Evolutionary conservation across 805 yeast genomes (phyloP), one percentile per base, ranked within the genome.

Genomic region (Hemisphaericaspora nanyangensis): DNA sequence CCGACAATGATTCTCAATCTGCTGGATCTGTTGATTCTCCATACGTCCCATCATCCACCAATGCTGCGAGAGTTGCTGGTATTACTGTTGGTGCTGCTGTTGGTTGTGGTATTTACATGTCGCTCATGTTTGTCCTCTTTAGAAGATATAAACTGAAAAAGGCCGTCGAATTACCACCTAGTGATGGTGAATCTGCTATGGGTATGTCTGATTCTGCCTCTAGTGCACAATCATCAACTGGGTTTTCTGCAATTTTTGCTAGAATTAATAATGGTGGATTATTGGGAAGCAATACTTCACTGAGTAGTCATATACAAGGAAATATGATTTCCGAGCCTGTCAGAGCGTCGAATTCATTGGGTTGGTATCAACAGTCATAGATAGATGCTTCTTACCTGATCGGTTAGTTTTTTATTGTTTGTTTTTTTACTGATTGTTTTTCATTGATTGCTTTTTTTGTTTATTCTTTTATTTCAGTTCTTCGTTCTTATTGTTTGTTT

Each of bases 51-150:
- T 28, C 44, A 4, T 38, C 51, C 5, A 39, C 48, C 18, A 50
- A 57, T 39, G 60, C 61, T 39, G 68, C 64, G 33, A 72, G 72
- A 45, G 72, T 86, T 17, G 82, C 85, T 18, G 96, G 95, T 27
- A 76, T 89, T 38, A 81, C 91, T 11, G 72, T 87, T 29, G 96
- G 97, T 34, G 80, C 95, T 6, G 80, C 86, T 22, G 79, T 77
- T 11, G 97, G 96, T 39, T 82, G 86, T 33, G 65, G 76, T 6
- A 64, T 77, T 7, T 85, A 85, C 56, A 75, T 85, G 53, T 68
- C 77, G 0, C 62, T 77, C 16, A 73, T 88, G 69, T 65, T 79
- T 39, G 53, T 80, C 29, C 65, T 77, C 46, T 74, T 76, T 54
- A 72, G 74, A 54, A 64, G 67, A 47, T 77, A 68, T 60, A 72